Evolutionary conservation across 169 alveolate genomes (phyloP), one percentile per base, ranked within the genome.

Genomic region (Neospora caninum): DNA sequence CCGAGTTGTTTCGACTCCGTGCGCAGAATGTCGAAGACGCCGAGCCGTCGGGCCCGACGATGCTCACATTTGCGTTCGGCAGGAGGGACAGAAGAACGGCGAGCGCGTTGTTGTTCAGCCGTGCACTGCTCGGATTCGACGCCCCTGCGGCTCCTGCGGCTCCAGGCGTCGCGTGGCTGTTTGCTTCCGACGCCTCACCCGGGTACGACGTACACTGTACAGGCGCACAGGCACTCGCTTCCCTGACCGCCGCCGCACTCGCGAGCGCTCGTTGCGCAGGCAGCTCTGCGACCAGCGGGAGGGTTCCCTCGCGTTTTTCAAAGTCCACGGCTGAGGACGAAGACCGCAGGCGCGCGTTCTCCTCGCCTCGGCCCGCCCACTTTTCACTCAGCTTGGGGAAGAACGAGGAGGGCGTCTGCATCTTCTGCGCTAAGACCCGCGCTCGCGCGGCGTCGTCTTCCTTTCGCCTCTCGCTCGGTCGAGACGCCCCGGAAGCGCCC

Each of bases 21-120:
- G 39, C 84, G 43, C 45, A 73, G 84, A 34, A 31, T 6, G 45
- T 73, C 43, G 45, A 34, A n/a, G 86, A 78, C 22, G 86, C 1
- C 10, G 86, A 20, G 29, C 49, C 86, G 39, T 38, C 86, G 2
- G 86, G 86, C 45, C 43, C 86, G n/a, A 78, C 86, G 45, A 78
- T 78, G 45, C n/a, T 78, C 45, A 78, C 86, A n/a, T 78, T 78
- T 20, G 86, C 89, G 89, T 82, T 82, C 67, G 89, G 54, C 67
- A 42, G n/a, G 10, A 82, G 89, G n/a, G 54, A 42, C 89, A 82
- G 89, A 20, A 42, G 64, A 38, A 82, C 22, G 20, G 89, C 89
- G 54, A 82, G 18, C 20, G 89, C 89, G 67, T 36, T 82, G 89
- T 42, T 82, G 89, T 36, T 82, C 41, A 16, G 67, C 10, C n/a